These are phyloP conservation scores for Emergomyces orientalis DNA, from an alignment of 2,329 filamentous ascomycete species.

Conservation along the genomic window DNA sequence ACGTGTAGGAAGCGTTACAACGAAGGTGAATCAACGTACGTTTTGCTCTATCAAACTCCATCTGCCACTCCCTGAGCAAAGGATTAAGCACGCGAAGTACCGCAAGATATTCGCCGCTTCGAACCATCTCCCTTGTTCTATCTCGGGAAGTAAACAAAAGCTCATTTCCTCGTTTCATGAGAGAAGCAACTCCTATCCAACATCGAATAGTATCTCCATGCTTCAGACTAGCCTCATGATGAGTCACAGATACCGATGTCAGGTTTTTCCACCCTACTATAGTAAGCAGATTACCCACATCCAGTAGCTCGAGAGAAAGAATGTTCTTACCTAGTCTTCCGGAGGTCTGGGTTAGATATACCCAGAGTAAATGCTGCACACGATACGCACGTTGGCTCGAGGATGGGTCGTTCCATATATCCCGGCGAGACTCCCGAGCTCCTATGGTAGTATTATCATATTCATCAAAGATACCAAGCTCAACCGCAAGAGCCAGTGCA, in stretches of 20 bases:
- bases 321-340: slow-evolving; percentile 44
- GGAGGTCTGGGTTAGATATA: slow-evolving; percentile 45
- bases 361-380: slow-evolving; percentile 34
- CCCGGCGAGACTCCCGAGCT: slow-evolving; percentile 16
- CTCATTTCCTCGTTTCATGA: slow-evolving; percentile 78
- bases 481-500: slow-evolving; percentile 45
- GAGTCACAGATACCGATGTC: slow-evolving; percentile 16
- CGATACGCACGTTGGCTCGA: slow-evolving; percentile 28
- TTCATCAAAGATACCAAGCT: slow-evolving; percentile 44
- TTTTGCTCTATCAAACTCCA: slow-evolving; percentile 31
- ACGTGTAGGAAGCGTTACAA: background rate
- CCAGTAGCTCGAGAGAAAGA: slow-evolving; percentile 30
- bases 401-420: slow-evolving; percentile 23
- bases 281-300: slow-evolving; percentile 20
- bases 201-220: slow-evolving; percentile 35
- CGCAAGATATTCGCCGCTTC: slow-evolving; percentile 66
- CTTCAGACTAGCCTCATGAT: slow-evolving; percentile 15
- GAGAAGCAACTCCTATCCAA: slow-evolving; percentile 77
- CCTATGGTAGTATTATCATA: slow-evolving; percentile 35
- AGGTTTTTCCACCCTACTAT: slow-evolving; percentile 18
- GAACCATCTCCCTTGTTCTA: slow-evolving; percentile 72
- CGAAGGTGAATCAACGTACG: slow-evolving; percentile 25
- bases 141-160: slow-evolving; percentile 71
- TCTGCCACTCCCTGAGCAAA: slow-evolving; percentile 65
- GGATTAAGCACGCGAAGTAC: slow-evolving; percentile 68